Evolutionary conservation across 140 eudicot genomes (phyloP).

Genomic region (Cichorium intybus): DNA sequence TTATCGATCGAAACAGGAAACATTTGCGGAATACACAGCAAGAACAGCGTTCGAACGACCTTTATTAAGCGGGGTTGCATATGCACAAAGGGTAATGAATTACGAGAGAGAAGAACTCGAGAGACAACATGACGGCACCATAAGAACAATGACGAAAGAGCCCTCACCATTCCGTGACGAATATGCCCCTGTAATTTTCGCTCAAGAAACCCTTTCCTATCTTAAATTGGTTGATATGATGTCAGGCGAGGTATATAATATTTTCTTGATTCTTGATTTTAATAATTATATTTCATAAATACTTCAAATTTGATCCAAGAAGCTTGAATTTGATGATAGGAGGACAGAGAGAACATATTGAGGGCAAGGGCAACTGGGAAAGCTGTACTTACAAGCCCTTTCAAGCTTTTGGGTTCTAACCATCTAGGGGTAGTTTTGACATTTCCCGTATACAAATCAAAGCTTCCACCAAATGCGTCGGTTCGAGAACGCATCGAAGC

Average conservation of each 20-base stretch:
- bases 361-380: constrained; percentile 93
- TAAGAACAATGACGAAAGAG: constrained; percentile 77
- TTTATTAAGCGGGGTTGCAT: constrained; percentile 78
- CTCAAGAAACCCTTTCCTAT: constrained; percentile 89
- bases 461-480: constrained; percentile 64
- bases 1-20: constrained; percentile 49
- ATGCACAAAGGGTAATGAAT: constrained; percentile 63
- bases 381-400: constrained; percentile 87
- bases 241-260: constrained; percentile 97
- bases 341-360: constrained; percentile 82
- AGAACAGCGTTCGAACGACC: constrained; percentile 94
- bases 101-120: constrained; percentile 72
- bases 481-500: constrained; percentile 63
- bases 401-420: constrained; percentile 68
- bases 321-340: constrained; percentile 43
- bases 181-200: constrained; percentile 83
- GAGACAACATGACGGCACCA: constrained; percentile 68
- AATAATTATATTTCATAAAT: background rate
- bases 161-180: constrained; percentile 84
- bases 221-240: constrained; percentile 82
- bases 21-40: constrained; percentile 91
- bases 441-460: constrained; percentile 73
- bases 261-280: constrained; percentile 10
- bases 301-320: background rate
- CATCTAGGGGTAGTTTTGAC: constrained; percentile 95